These are phyloP conservation scores for Lasiodiplodia hormozganensis DNA, from an alignment of 2,329 filamentous ascomycete genomes.

Conservation along the genomic window DNA sequence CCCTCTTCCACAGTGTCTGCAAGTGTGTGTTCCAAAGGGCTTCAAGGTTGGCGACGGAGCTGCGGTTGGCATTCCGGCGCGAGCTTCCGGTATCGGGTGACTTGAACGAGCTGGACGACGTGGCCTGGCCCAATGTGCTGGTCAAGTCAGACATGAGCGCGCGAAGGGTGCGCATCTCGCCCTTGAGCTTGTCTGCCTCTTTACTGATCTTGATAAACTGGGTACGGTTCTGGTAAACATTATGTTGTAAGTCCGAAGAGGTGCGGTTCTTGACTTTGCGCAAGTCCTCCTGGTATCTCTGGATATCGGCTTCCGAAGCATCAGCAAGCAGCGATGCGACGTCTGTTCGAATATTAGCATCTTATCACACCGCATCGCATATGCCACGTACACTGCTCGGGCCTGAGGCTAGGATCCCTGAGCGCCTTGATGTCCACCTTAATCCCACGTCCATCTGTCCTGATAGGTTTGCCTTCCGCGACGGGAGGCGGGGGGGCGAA, in stretches of 20 bases:
- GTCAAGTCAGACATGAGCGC: conserved; percentile 92
- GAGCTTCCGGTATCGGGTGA: conserved; percentile 49
- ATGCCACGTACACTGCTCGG: conserved; percentile 73
- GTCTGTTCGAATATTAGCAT: conserved; percentile 48
- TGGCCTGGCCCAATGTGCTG: conserved; percentile 54
- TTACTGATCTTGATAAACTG: conserved; percentile 99
- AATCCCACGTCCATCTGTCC: conserved; percentile 62
- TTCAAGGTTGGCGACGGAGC: conserved; percentile 80
- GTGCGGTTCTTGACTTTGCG: conserved; percentile 79
- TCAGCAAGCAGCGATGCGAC: conserved; percentile 77
- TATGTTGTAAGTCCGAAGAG: conserved; percentile 86
- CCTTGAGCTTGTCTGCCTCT: conserved; percentile 96
- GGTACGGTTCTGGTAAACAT: conserved; percentile 94
- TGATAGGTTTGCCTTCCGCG: conserved; percentile 56
- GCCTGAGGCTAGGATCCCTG: conserved; percentile 76
- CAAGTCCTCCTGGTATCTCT: conserved; percentile 77
- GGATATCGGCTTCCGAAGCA: conserved; percentile 86
- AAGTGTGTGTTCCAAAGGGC: conserved; percentile 72
- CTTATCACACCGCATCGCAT: conserved; percentile 34
- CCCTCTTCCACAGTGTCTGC: conserved; percentile 89
- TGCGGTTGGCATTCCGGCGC: conserved; percentile 76
- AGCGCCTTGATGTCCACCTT: conserved; percentile 78
- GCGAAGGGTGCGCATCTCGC: conserved; percentile 89
- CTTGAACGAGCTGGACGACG: conserved; percentile 43
- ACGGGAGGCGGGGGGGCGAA: conserved; percentile 60